These are phyloP conservation scores for Metschnikowia lunata DNA, from an alignment of 805 yeast genomes.

Conservation along the genomic window DNA sequence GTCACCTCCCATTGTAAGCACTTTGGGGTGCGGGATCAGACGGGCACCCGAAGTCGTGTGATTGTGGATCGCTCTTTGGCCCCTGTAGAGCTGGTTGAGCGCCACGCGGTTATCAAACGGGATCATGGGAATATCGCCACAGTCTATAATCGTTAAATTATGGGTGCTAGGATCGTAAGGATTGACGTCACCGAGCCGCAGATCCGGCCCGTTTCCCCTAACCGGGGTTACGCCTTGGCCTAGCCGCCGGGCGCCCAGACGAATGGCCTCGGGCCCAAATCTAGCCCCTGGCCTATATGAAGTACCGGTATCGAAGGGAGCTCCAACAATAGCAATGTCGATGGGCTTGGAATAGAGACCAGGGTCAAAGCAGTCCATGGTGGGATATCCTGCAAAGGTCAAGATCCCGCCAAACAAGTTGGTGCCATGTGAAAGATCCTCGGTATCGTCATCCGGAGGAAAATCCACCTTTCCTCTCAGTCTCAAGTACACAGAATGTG, in stretches of 20 bases:
- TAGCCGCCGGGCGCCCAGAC: conserved; percentile 45
- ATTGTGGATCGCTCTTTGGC: conserved; percentile 44
- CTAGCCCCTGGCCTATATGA: conserved; percentile 56
- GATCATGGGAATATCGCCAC: conserved; percentile 66
- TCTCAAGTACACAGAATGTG: conserved; percentile 15
- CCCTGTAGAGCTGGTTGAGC: conserved; percentile 57
- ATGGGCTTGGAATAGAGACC: conserved; percentile 14
- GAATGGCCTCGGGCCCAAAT: conserved; percentile 53
- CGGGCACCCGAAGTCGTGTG: conserved; percentile 20
- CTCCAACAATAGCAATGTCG: conserved; percentile 56
- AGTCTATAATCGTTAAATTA: conserved; percentile 44
- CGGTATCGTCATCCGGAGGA: conserved; percentile 35
- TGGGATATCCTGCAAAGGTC: conserved; percentile 49
- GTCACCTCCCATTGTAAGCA: conserved; percentile 58
- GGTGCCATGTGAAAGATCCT: conserved; percentile 18
- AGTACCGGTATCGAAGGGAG: conserved; percentile 56
- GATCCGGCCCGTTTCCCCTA: conserved; percentile 20
- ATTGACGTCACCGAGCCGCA: conserved; percentile 39
- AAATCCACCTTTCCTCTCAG: conserved; percentile 21
- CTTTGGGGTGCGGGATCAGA: conserved; percentile 29
- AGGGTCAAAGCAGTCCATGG: conserved; percentile 46
- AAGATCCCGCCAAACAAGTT: conserved; percentile 47
- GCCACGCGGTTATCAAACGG: conserved; percentile 67
- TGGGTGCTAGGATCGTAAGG: conserved; percentile 47
- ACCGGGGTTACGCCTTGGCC: conserved; percentile 39